Conservation (phyloP, 2,329 filamentous ascomycete species). For the Colletotrichum tamarilloi region DNA sequence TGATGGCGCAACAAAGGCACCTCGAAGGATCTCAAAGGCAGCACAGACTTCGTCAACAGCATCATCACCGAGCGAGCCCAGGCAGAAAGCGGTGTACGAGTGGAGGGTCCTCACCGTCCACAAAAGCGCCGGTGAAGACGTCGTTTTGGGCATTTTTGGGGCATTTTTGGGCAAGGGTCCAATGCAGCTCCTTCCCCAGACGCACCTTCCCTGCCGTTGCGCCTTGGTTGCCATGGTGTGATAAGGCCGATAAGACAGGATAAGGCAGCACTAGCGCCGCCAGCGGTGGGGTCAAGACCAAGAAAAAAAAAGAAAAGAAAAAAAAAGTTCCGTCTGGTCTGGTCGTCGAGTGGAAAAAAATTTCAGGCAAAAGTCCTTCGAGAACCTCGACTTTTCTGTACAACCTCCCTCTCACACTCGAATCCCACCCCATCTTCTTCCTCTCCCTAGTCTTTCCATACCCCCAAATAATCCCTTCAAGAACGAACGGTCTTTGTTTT, state of each 20-base stretch:
- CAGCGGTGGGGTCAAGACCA: conserved; percentile 29
- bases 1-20: not conserved
- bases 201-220: conserved; percentile 33
- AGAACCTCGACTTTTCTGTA: conserved; percentile 24
- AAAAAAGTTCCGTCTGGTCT: conserved; percentile 33
- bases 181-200: conserved; percentile 34
- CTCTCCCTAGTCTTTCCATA: conserved; percentile 14
- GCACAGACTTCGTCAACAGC: not conserved
- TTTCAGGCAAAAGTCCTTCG: conserved; percentile 35
- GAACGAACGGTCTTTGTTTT: conserved; percentile 26
- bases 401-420: conserved; percentile 24
- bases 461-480: conserved; percentile 1
- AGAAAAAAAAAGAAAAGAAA: conserved; percentile 19
- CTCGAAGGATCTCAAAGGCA: not conserved
- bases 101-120: conserved; percentile 24
- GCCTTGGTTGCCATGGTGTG: conserved; percentile 33
- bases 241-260: conserved; percentile 36
- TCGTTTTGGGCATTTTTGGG: conserved; percentile 6
- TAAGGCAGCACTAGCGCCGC: conserved; percentile 33
- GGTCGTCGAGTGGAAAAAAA: conserved; percentile 34
- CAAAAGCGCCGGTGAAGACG: not conserved
- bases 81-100: conserved; percentile 27
- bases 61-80: not conserved
- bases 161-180: conserved; percentile 20
- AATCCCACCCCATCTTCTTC: conserved; percentile 28